Evolutionary conservation across 2,329 filamentous ascomycete species (phyloP), one percentile per base, ranked within the genome.

Genomic region (Aspergillus jensenii): DNA sequence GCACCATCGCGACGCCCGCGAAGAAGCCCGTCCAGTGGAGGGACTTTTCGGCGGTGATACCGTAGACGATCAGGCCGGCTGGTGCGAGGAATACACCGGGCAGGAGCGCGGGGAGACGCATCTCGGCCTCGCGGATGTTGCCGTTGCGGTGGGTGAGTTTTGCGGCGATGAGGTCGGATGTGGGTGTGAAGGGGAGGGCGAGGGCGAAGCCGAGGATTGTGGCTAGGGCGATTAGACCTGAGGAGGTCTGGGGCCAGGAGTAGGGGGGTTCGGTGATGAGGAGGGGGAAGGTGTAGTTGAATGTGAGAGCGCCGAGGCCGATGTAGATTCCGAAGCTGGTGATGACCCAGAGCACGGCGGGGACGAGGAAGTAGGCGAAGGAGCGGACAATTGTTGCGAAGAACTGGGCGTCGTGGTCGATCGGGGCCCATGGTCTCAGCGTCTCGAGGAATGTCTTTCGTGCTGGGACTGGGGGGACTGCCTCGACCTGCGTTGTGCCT

Each of bases 241-340:
- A 75, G 65, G 74, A 78, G 46, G 74, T 76, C 66, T 76, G 65
- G 25, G 70, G 70, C 79, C 79, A 82, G 68, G 74, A 76, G 67
- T 81, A 81, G 2, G 79, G 79, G 7, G 74, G 69, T 3, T 67
- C 70, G 1, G 74, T 74, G 55, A 82, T 80, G 59, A 79, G 78
- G 49, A 81, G 57, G 4, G 80, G 80, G 68, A 81, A 81, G 52
- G 78, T 79, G 65, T 75, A 81, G 68, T 79, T 81, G 73, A 81
- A 81, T 15, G 78, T 74, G 8, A 82, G 67, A 7, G 79, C 80
- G 19, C 79, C 79, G 23, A 83, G 74, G 5, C 78, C 78, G 50
- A 80, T 80, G 45, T 78, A 79, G 50, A 81, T 76, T 23, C 78
- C 78, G 77, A 78, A 80, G n/a, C 77, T 81, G 6, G 76, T 73